phyloP scores from a whole-genome alignment of 352 stramenopile species.

The Phytophthora sp. region DNA sequence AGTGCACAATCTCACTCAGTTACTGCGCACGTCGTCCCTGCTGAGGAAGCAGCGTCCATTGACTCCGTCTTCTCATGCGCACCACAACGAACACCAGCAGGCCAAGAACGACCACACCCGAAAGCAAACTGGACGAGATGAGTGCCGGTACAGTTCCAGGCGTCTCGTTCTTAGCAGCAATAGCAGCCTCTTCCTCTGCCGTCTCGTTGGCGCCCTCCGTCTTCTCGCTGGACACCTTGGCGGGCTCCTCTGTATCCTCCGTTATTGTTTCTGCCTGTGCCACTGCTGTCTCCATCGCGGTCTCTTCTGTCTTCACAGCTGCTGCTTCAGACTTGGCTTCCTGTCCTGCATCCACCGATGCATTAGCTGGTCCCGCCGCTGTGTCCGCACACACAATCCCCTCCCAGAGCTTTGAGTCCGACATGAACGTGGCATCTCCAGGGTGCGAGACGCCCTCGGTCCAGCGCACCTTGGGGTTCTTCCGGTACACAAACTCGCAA shows the following conservation, averaged over 20 bases:
- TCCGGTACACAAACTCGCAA: conserved; percentile 29
- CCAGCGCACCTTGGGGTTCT: conserved; percentile 32
- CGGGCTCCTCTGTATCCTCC: conserved; percentile 21
- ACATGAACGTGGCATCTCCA: conserved; percentile 28
- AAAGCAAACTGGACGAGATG: conserved; percentile 20
- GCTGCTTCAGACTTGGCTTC: conserved; percentile 2
- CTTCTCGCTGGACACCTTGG: conserved; percentile 27
- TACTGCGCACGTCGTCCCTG: conserved; percentile 28
- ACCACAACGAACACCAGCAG: conserved; percentile 19
- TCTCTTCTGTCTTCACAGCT: background rate
- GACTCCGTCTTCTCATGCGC: conserved; percentile 22
- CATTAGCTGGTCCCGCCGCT: background rate
- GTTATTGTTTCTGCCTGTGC: conserved; percentile 14
- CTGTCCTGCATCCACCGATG: background rate
- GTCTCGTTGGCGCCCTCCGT: conserved; percentile 26
- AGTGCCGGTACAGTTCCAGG: background rate
- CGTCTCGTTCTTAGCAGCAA: background rate
- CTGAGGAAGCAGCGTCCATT: conserved; percentile 28
- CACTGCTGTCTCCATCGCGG: background rate
- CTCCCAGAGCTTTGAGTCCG: conserved; percentile 35
- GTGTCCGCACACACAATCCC: conserved; percentile 17
- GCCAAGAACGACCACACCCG: conserved; percentile 7
- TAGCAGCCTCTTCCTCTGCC: conserved; percentile 1
- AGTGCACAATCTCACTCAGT: background rate
- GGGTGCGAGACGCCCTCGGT: conserved; percentile 31